Evolutionary conservation across 371 early-diverging fungal species (phyloP), one percentile per base, ranked within the genome.

Genomic region (Apophysomyces variabilis): DNA sequence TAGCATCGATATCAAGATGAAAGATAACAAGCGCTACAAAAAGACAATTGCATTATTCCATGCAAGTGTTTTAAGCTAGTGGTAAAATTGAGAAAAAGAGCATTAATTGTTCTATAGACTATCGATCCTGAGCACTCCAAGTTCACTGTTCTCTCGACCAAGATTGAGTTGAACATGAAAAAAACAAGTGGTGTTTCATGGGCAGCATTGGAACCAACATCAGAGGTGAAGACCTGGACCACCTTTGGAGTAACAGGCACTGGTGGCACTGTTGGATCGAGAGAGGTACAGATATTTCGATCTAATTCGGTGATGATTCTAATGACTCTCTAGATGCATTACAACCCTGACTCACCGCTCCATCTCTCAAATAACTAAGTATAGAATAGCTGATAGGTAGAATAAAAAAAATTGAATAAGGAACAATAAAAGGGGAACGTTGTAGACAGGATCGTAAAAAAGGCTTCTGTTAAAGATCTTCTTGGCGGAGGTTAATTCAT

Each of bases 151-250:
- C 72, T 96, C 66, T 76, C 88, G 7, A 95, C 97, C 57, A 98
- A 98, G 76, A 86, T 94, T 54, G 97, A 96, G 74, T 71, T 98
- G 36, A 86, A 70, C 36, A 80, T 96, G 73, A 88, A 88, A 70
- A 98, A 98, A 80, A 88, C 85, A 4, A 91, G 90, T 65, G 94
- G 94, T 32, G 81, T 93, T 32, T 88, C 90, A n/a, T 95, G 96
- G 96, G 87, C 94, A n/a, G 74, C 89, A 21, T 73, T 95, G 56
- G 93, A 92, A 65, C 91, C 92, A 38, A 84, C 75, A 37, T 76
- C 79, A 38, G 82, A 87, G 18, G 83, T 90, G 39, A 86, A 79
- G 57, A 78, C 84, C 54, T 94, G 91, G 91, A 94, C 94, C 11
- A 94, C 96, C 6, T 95, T 95, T 83, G 95, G 95, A 67, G 82